Base-by-base conservation (phyloP, 73 alveolate genomes). In the Paramecium bursaria region DNA sequence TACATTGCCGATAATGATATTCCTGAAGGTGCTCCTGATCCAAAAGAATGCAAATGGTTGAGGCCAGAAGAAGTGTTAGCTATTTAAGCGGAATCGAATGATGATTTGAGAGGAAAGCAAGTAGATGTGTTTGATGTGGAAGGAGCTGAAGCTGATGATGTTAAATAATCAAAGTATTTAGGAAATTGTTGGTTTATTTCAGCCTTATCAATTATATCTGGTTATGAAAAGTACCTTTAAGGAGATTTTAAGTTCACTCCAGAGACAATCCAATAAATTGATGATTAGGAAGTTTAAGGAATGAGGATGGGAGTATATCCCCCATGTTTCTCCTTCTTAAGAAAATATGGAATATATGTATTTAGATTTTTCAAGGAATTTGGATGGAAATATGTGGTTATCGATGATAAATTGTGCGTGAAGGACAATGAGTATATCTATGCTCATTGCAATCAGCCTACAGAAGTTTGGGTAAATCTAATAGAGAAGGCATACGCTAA, bases 111-210 rank as follows among this genome's bases (percentile, higher is more conserved):
- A 39, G 90, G 75, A 50, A 6, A 29, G 11, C 46, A 27, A 4
- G 86, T 88, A 26, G 74, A 86, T 23, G 86, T 86, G 48, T 67
- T 82, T 76, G 94, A 86, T 51, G 96, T 87, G 29, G 97, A 95
- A 80, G 98, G 98, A 57, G 95, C 95, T 11, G 94, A 94, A 50
- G 86, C 98, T 26, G 94, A 93, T 91, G 99, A 94, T 86, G 99
- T 94, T 0, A 87, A 79, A n/a, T 94, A 97, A 93, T 53, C 85
- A 0, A 99, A 99, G 42, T 90, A 98, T 57, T 75, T 97, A 47
- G 99, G 99, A 14, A 98, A 97, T 88, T 98, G 99, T 85, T 98
- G 99, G 99, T 95, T 98, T 86, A 94, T 98, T 33, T 94, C 99
- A 5, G 99, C 99, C 30, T 91, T 98, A 51, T 90, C 98, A 15